Base-by-base conservation (phyloP, 495 filamentous ascomycete genomes). In the Amniculicola lignicola region DNA sequence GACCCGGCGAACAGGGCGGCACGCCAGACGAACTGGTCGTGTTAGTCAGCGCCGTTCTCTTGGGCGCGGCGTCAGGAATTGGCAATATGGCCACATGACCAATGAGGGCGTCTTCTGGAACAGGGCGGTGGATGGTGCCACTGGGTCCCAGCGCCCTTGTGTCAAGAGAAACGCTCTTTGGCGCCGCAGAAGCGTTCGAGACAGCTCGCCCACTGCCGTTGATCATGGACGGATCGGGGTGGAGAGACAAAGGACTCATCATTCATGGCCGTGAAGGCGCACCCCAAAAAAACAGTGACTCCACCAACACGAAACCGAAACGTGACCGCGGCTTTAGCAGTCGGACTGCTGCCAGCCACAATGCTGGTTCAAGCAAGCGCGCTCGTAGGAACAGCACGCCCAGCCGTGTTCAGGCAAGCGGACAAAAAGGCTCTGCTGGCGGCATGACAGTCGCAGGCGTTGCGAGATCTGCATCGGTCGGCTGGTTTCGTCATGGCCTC, bases 251-350 rank as follows among this genome's bases (percentile, higher is more conserved):
- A n/a, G n/a, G n/a, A n/a, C n/a, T n/a, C n/a, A n/a, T n/a, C n/a
- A n/a, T 33, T 33, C 29, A 7, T 33, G 7, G 29, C n/a, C 29
- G 7, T 7, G n/a, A n/a, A 7, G 19, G 10, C n/a, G 42, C 4
- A 27, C 43, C 15, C n/a, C 7, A 7, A 21, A 5, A 24, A 41
- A 42, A 15, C 27, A 18, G 59, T 62, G 59, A 57, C 58, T 61
- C 58, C 39, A 61, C 51, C 52, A 57, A 50, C 19, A 29, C 60
- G 50, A 60, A 60, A 54, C 36, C 51, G 50, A 63, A 63, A 63
- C 54, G 54, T 63, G 59, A 63, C 48, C 29, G 40, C 51, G 31
- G 44, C 38, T 51, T n/a, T 23, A 23, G 31, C 33, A 27, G 31
- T 35, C 35, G 16, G 16, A 24, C 35, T 14, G 28, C 15, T 2